phyloP scores from a whole-genome alignment of 2,329 filamentous ascomycete genomes.

The Xylaria sp. region DNA sequence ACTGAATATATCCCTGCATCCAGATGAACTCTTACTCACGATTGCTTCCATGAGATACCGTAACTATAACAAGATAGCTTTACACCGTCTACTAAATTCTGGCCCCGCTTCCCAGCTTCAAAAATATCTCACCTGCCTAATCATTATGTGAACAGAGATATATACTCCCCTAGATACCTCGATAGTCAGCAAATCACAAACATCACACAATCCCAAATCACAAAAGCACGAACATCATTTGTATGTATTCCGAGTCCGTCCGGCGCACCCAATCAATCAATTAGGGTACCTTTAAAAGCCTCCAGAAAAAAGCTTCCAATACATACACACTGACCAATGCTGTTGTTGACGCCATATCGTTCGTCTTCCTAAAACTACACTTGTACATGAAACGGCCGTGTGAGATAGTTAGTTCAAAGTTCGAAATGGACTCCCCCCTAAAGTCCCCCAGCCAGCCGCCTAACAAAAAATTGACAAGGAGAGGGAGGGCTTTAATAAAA shows the following conservation, averaged over 20 bases:
- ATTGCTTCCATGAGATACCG: too few relatives aligned
- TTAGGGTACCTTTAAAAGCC: neutral
- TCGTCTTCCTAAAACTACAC: slow-evolving; percentile 35
- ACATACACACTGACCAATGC: slow-evolving; percentile 21
- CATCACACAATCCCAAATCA: neutral
- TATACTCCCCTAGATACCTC: neutral
- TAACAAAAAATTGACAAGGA: slow-evolving; percentile 3
- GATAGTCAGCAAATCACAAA: neutral
- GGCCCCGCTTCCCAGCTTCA: too few relatives aligned
- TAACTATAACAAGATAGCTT: too few relatives aligned
- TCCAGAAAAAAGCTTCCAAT: neutral
- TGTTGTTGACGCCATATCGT: slow-evolving; percentile 28
- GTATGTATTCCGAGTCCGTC: slow-evolving; percentile 23
- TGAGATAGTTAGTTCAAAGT: neutral
- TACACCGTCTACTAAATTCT: too few relatives aligned
- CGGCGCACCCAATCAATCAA: neutral
- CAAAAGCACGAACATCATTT: neutral
- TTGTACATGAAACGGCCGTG: slow-evolving; percentile 35
- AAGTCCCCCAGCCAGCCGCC: slow-evolving; percentile 5
- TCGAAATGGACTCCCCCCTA: slow-evolving; percentile 2
- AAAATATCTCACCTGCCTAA: too few relatives aligned
- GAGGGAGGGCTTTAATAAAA: slow-evolving; percentile 1
- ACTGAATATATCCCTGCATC: too few relatives aligned
- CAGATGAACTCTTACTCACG: too few relatives aligned
- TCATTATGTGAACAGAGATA: neutral